phyloP scores from a whole-genome alignment of 2,329 filamentous ascomycete species.

The Graphiopsis chlorocephala region DNA sequence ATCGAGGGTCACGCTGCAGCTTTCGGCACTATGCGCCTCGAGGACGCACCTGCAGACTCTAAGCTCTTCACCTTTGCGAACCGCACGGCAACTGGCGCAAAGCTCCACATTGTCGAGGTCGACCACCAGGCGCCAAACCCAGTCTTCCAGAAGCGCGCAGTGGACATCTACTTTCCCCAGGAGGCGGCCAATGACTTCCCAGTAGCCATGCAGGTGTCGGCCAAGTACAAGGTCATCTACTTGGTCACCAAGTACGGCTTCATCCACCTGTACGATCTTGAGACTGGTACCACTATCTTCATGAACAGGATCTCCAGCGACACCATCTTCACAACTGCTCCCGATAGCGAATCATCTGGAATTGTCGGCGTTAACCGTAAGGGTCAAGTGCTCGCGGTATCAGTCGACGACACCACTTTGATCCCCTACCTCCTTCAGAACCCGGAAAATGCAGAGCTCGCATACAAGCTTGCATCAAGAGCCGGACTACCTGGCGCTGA shows the following conservation, averaged over 20 bases:
- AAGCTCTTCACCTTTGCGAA: conserved; percentile 98
- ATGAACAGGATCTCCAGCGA: conserved; percentile 99
- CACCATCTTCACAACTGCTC: conserved; percentile 92
- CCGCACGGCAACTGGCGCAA: conserved; percentile 81
- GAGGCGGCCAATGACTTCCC: conserved; percentile 97
- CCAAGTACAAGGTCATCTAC: conserved; percentile 95
- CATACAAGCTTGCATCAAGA: conserved; percentile 92
- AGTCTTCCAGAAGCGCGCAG: conserved; percentile 88
- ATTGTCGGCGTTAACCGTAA: conserved; percentile 96
- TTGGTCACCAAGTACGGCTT: conserved; percentile 98
- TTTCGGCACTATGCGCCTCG: conserved; percentile 84
- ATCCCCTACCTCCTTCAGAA: conserved; percentile 96
- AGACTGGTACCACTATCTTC: conserved; percentile 93
- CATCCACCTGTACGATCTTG: conserved; percentile 97
- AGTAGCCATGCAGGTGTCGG: conserved; percentile 93
- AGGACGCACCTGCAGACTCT: conserved; percentile 84
- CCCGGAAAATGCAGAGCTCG: conserved; percentile 87
- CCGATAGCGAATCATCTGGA: conserved; percentile 79
- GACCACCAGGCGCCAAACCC: conserved; percentile 90
- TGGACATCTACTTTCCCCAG: conserved; percentile 95
- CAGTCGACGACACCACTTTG: conserved; percentile 85
- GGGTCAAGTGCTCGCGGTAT: conserved; percentile 92
- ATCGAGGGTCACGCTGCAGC: conserved; percentile 97
- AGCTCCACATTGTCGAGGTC: conserved; percentile 96
- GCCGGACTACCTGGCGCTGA: conserved; percentile 93